Percentiles rank a stretch among this genome's conserved stretches.
These are phyloP conservation scores for Mycena floridula DNA, from an alignment of 768 basidiomycete species.

Conservation along the genomic window DNA sequence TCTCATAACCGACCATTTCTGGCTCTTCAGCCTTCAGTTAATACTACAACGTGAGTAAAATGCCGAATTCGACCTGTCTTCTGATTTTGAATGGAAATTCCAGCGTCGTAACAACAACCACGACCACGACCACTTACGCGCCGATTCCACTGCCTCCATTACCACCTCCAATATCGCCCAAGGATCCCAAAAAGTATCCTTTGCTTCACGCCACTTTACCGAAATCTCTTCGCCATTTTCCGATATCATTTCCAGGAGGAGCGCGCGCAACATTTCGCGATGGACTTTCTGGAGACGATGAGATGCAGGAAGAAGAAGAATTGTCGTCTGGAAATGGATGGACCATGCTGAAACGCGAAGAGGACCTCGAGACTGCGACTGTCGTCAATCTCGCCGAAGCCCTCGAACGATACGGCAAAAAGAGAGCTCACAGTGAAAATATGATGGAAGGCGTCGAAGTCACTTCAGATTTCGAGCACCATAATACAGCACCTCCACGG, in stretches of 20 bases:
- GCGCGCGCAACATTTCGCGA: slow-evolving; percentile 75
- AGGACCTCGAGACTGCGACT: slow-evolving; percentile 39
- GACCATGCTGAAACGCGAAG: slow-evolving; percentile 68
- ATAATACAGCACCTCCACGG: slow-evolving; percentile 54
- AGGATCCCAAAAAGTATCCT: slow-evolving; percentile 77
- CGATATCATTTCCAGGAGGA: slow-evolving; percentile 77
- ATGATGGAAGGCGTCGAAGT: slow-evolving; percentile 42
- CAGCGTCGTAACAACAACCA: slow-evolving; percentile 88
- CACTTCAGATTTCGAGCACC: slow-evolving; percentile 32
- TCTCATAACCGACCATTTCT: slow-evolving; percentile 59
- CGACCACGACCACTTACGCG: slow-evolving; percentile 84
- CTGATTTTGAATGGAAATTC: slow-evolving; percentile 18
- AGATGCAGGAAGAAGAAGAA: slow-evolving; percentile 70
- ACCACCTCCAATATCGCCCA: slow-evolving; percentile 64
- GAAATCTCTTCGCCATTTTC: slow-evolving; percentile 63
- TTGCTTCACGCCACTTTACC: slow-evolving; percentile 73
- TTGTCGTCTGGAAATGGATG: slow-evolving; percentile 63
- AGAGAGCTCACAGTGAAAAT: slow-evolving; percentile 61
- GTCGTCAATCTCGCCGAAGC: slow-evolving; percentile 71
- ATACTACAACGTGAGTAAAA: slow-evolving; percentile 69
- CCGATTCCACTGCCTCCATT: slow-evolving; percentile 78
- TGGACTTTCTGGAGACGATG: slow-evolving; percentile 54
- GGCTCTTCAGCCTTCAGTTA: slow-evolving; percentile 74
- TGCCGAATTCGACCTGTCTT: slow-evolving; percentile 2
- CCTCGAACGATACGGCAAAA: slow-evolving; percentile 83